Percentiles rank a stretch among this genome's conserved stretches.
Evolutionary conservation across 2,329 filamentous ascomycete genomes (phyloP).

Genomic region (Coleophoma crateriformis): DNA sequence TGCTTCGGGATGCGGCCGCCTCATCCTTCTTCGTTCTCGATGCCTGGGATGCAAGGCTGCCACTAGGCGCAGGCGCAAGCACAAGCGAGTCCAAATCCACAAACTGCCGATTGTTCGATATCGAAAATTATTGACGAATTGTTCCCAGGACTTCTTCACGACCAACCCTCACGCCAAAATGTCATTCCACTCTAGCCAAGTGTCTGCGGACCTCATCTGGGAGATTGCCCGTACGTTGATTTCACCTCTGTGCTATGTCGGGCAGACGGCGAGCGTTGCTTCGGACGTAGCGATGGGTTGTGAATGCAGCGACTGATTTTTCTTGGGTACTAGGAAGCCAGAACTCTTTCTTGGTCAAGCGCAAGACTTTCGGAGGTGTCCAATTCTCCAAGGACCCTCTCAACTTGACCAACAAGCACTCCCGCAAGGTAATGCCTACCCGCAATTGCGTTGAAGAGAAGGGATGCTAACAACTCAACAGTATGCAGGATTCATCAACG

Average conservation of each 20-base stretch:
- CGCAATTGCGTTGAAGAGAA: too few species aligned
- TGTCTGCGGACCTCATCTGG: constrained; percentile 92
- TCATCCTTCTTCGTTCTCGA: too few species aligned
- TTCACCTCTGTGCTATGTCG: constrained; percentile 1
- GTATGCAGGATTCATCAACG: constrained; percentile 90
- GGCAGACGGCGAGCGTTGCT: too few species aligned
- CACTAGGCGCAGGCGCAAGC: too few species aligned
- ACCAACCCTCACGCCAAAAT: constrained; percentile 18
- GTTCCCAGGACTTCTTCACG: not conserved
- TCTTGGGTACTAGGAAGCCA: constrained; percentile 58
- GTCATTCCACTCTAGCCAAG: constrained; percentile 60
- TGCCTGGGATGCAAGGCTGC: too few species aligned
- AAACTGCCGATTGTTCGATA: not conserved
- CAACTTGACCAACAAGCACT: constrained; percentile 89
- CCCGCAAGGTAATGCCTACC: constrained; percentile 67
- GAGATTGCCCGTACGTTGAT: constrained; percentile 80
- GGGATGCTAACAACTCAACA: constrained; percentile 29
- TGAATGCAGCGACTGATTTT: constrained; percentile 5
- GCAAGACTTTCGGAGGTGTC: constrained; percentile 69
- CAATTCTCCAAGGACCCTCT: constrained; percentile 93
- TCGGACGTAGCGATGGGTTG: too few species aligned
- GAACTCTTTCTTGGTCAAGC: constrained; percentile 92
- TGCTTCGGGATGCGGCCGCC: too few species aligned
- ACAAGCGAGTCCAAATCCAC: not conserved
- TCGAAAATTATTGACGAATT: not conserved